phyloP scores from a whole-genome alignment of 345 rosid species.

The Capsella bursapastoris region DNA sequence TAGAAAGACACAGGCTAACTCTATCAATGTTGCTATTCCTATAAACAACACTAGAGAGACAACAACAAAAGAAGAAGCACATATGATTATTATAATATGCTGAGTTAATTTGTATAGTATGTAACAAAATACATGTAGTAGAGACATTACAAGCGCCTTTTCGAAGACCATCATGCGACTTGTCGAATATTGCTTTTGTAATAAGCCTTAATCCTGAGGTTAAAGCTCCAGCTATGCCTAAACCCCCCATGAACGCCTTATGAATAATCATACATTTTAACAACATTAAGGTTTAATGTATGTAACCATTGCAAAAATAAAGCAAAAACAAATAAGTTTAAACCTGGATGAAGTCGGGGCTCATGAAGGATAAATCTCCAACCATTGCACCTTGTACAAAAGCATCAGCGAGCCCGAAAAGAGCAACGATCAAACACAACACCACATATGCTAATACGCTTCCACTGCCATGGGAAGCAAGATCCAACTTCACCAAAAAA shows the following conservation, averaged over 20 bases:
- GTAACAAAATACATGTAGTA: not conserved
- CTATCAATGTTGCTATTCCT: constrained; percentile 59
- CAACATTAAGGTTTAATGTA: not conserved
- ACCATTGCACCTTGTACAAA: constrained; percentile 88
- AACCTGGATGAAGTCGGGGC: constrained; percentile 71
- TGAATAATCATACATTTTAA: constrained; percentile 1
- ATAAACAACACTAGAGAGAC: constrained; percentile 56
- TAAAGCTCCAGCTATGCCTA: constrained; percentile 76
- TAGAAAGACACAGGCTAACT: constrained; percentile 67
- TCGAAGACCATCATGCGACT: constrained; percentile 65
- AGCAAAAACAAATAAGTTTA: not conserved
- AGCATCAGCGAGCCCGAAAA: constrained; percentile 88
- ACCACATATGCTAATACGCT: constrained; percentile 71
- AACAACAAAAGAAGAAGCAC: too few relatives aligned
- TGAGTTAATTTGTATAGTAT: not conserved
- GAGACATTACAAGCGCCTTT: constrained; percentile 78
- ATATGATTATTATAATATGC: too few relatives aligned
- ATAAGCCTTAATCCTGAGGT: constrained; percentile 73
- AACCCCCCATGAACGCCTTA: constrained; percentile 70
- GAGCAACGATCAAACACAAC: constrained; percentile 62
- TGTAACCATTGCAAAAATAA: not conserved
- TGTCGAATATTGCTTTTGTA: constrained; percentile 77
- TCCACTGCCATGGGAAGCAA: constrained; percentile 79
- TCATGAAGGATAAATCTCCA: constrained; percentile 87
- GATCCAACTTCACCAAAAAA: constrained; percentile 60